Percentiles rank a stretch among this genome's conserved stretches.
Conservation (phyloP, 2,329 filamentous ascomycete genomes). For the Capronia americana region DNA sequence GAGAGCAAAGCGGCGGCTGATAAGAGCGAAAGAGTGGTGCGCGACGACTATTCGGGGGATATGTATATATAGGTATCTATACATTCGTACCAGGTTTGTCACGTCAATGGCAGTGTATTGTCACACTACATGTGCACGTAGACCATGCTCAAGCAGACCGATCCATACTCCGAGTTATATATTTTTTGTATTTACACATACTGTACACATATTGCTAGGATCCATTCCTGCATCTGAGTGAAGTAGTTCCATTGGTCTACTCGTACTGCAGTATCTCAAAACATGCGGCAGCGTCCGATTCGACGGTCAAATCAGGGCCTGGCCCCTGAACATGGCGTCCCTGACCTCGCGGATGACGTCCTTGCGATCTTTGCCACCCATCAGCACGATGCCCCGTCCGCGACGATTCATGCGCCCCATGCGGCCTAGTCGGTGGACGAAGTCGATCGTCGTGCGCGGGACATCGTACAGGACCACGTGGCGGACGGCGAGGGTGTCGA, state of each 20-base stretch:
- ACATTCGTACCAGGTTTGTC: too few species aligned
- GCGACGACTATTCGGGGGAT: too few species aligned
- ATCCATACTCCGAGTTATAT: too few species aligned
- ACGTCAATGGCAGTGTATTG: too few species aligned
- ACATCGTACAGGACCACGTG: conserved; percentile 96
- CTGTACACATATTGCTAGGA: too few species aligned
- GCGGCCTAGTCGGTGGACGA: conserved; percentile 92
- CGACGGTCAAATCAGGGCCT: conserved; percentile 66
- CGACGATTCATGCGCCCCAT: conserved; percentile 91
- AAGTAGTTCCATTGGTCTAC: not conserved
- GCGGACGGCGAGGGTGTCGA: conserved; percentile 88
- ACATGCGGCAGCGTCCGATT: not conserved
- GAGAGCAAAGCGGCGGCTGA: too few species aligned
- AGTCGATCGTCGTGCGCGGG: conserved; percentile 97
- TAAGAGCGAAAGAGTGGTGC: too few species aligned
- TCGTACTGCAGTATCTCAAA: not conserved
- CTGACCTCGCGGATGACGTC: conserved; percentile 92
- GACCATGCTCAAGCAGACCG: too few species aligned
- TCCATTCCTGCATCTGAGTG: not conserved
- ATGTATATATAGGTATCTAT: too few species aligned
- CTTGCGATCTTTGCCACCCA: conserved; percentile 85
- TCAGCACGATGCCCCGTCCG: conserved; percentile 86
- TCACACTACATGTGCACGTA: too few species aligned
- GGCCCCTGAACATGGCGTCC: conserved; percentile 83
- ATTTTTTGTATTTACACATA: too few species aligned